Conservation (phyloP, 2,329 filamentous ascomycete genomes). For the Didymella keratinophila region DNA sequence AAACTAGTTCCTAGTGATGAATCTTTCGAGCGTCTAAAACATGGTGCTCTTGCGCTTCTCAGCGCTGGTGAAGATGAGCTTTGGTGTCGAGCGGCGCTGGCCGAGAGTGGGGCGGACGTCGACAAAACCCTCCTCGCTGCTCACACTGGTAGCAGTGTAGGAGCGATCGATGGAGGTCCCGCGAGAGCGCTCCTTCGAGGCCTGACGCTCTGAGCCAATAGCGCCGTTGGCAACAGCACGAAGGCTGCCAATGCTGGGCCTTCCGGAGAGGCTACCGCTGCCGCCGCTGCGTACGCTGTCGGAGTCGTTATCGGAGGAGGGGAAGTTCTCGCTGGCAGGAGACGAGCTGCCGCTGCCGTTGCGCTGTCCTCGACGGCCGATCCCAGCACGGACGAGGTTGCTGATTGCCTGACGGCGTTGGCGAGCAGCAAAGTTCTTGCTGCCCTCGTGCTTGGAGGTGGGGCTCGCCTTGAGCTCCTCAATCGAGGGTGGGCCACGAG, state of each 20-base stretch:
- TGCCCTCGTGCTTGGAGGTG: conserved; percentile 91
- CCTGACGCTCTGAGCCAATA: conserved; percentile 86
- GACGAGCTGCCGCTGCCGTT: conserved; percentile 80
- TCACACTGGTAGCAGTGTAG: conserved; percentile 69
- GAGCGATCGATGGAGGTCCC: conserved; percentile 50
- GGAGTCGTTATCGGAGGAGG: conserved; percentile 71
- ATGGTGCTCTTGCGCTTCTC: conserved; percentile 86
- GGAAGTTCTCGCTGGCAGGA: conserved; percentile 85
- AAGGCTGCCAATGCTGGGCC: conserved; percentile 75
- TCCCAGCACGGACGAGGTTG: conserved; percentile 88
- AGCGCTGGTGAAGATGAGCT: conserved; percentile 85
- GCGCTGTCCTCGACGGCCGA: conserved; percentile 78
- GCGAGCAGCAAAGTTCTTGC: conserved; percentile 94
- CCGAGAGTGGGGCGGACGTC: conserved; percentile 62
- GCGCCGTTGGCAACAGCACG: conserved; percentile 81
- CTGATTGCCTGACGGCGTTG: conserved; percentile 91
- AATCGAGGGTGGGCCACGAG: conserved; percentile 86
- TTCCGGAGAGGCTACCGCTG: conserved; percentile 82
- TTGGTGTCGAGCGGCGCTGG: conserved; percentile 79
- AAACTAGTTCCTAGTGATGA: conserved; percentile 28
- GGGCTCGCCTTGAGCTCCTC: conserved; percentile 91
- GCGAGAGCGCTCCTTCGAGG: conserved; percentile 49
- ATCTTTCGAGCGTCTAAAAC: conserved; percentile 56
- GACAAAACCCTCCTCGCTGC: conserved; percentile 68
- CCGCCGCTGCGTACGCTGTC: conserved; percentile 65